Conservation (phyloP, 345 rosid genomes). For the Litchi chinensis region DNA sequence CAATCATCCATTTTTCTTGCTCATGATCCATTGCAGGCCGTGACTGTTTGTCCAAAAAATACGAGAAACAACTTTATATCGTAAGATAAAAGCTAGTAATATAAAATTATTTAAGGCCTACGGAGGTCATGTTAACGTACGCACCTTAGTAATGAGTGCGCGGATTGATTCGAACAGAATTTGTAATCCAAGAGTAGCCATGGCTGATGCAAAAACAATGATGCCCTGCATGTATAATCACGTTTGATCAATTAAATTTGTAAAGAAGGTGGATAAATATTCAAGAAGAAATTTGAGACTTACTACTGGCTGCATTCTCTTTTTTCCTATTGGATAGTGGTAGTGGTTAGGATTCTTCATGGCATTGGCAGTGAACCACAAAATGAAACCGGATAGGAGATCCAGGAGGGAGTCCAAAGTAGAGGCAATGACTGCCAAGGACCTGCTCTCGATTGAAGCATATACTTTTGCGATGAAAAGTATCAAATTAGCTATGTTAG, state of each 20-base stretch:
- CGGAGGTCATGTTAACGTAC: too few relatives aligned
- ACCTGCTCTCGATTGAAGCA: conserved; percentile 73
- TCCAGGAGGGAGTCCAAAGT: conserved; percentile 85
- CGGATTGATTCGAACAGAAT: conserved; percentile 52
- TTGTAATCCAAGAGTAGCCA: conserved; percentile 68
- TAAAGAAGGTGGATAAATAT: neutral
- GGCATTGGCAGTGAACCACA: conserved; percentile 82
- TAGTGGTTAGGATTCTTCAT: conserved; percentile 74
- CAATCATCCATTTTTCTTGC: conserved; percentile 56
- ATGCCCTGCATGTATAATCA: conserved; percentile 42
- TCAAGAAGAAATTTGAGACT: conserved; percentile 15
- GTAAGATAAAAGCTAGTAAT: too few relatives aligned
- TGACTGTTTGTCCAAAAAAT: conserved; percentile 25
- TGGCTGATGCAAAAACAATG: conserved; percentile 63
- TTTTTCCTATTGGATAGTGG: conserved; percentile 80
- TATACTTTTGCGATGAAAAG: conserved; percentile 75
- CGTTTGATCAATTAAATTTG: neutral
- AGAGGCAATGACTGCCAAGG: conserved; percentile 83
- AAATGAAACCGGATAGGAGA: conserved; percentile 78
- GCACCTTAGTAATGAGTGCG: conserved; percentile 46
- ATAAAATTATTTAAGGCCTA: too few relatives aligned
- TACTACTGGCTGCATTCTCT: conserved; percentile 90
- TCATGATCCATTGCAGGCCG: conserved; percentile 32
- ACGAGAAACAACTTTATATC: neutral
- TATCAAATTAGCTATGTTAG: conserved; percentile 62